phyloP scores from a whole-genome alignment of 2,329 filamentous ascomycete genomes.

The Exophiala spinifera region DNA sequence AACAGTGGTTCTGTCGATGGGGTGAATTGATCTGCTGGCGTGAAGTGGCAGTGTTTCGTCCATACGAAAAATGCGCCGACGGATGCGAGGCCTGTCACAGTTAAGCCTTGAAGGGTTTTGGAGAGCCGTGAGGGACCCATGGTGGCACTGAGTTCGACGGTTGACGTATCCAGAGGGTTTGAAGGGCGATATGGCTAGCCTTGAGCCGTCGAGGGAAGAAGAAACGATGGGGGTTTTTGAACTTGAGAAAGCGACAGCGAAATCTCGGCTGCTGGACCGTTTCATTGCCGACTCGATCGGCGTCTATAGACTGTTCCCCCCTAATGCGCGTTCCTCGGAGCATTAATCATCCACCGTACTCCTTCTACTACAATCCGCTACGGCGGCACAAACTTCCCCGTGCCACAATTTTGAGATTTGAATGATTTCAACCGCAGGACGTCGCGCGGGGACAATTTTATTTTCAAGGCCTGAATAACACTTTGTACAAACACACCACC shows the following conservation, averaged over 20 bases:
- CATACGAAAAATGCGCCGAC: slow-evolving; percentile 52
- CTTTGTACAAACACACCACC: not conserved
- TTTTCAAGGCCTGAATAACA: not conserved
- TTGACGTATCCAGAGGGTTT: too few relatives aligned
- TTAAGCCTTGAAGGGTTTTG: slow-evolving; percentile 41
- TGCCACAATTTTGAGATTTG: not conserved
- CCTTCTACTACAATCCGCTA: too few relatives aligned
- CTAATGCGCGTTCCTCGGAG: too few relatives aligned
- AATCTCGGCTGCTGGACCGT: not conserved
- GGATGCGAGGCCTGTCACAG: slow-evolving; percentile 49
- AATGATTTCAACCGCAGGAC: not conserved
- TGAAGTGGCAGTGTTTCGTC: slow-evolving; percentile 55
- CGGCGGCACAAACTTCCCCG: not conserved
- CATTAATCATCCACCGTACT: too few relatives aligned
- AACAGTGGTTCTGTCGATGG: slow-evolving; percentile 61
- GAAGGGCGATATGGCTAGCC: too few relatives aligned
- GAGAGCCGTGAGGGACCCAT: slow-evolving; percentile 18
- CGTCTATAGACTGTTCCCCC: too few relatives aligned
- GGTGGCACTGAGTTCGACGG: not conserved
- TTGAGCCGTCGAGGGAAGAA: too few relatives aligned
- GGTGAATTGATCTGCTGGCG: slow-evolving; percentile 54
- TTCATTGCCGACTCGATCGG: not conserved
- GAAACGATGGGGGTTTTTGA: too few relatives aligned
- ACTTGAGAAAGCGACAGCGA: too few relatives aligned
- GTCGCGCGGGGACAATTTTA: not conserved